These are phyloP conservation scores for Cyclotella baltica DNA, from an alignment of 108 stramenopile species.

Conservation along the genomic window DNA sequence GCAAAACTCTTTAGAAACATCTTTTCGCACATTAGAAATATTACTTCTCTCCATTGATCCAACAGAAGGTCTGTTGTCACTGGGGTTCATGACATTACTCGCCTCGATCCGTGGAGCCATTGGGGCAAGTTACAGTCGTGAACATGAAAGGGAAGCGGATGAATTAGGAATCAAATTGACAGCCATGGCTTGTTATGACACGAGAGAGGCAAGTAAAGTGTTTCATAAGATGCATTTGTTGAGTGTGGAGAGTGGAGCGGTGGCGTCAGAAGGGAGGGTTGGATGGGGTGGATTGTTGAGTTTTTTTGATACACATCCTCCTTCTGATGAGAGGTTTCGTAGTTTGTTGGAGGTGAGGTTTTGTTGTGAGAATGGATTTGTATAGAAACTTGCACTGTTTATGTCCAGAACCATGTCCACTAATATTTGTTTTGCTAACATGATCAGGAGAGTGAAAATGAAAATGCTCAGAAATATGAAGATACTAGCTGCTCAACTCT, in stretches of 20 bases:
- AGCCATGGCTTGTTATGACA: constrained; percentile 87
- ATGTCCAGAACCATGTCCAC: no score
- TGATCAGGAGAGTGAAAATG: constrained; percentile 41
- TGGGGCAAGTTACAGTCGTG: constrained; percentile 70
- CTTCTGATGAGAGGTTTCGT: constrained; percentile 61
- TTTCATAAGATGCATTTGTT: constrained; percentile 81
- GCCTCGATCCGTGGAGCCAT: constrained; percentile 63
- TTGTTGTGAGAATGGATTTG: neutral
- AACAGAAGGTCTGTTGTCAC: constrained; percentile 72
- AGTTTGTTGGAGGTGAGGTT: constrained; percentile 23
- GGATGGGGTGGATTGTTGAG: constrained; percentile 31
- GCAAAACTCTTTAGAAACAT: constrained; percentile 65
- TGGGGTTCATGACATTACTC: constrained; percentile 68
- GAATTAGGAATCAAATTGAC: constrained; percentile 76
- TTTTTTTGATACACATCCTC: constrained; percentile 70
- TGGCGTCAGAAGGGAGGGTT: constrained; percentile 38
- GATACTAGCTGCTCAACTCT: constrained; percentile 43
- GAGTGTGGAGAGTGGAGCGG: constrained; percentile 54
- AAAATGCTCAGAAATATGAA: constrained; percentile 65
- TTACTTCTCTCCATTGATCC: constrained; percentile 83
- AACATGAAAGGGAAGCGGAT: constrained; percentile 80
- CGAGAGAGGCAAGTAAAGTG: constrained; percentile 63
- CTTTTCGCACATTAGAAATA: constrained; percentile 80
- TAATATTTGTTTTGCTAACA: neutral
- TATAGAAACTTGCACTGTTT: neutral